Percentiles rank a stretch among this genome's conserved stretches.
Evolutionary conservation across 768 basidiomycete species (phyloP).

Genomic region (Suillus subluteus): DNA sequence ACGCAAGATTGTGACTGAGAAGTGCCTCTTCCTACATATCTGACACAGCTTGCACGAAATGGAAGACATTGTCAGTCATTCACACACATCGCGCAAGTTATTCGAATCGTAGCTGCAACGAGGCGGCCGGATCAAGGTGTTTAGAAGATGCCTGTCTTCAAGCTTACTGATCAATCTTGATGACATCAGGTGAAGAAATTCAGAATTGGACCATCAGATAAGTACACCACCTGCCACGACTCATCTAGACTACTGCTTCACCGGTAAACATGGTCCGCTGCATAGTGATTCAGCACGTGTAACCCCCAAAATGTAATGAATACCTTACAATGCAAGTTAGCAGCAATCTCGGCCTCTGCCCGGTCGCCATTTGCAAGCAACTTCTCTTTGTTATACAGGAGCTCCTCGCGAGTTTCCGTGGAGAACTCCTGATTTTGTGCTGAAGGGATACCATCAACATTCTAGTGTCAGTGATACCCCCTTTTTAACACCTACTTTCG

Average conservation of each 20-base stretch:
- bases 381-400: slow-evolving; percentile 99
- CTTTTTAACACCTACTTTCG: slow-evolving; percentile 70
- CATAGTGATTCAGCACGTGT: slow-evolving; percentile 26
- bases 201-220: slow-evolving; percentile 16
- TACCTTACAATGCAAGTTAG: slow-evolving; percentile 80
- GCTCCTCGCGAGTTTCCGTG: slow-evolving; percentile 96
- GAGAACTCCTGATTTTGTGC: slow-evolving; percentile 98
- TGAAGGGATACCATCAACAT: slow-evolving; percentile 34
- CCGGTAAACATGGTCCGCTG: slow-evolving; percentile 89
- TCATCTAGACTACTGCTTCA: slow-evolving; percentile 38
- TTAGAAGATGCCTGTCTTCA: neutral
- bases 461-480: slow-evolving; percentile 13
- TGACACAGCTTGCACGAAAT: slow-evolving; percentile 1
- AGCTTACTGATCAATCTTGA: slow-evolving; percentile 7
- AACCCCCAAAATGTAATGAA: slow-evolving; percentile 16
- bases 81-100: neutral
- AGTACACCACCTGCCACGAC: slow-evolving; percentile 26
- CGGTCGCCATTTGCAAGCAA: slow-evolving; percentile 94
- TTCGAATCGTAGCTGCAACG: neutral
- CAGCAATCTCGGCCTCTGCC: slow-evolving; percentile 97
- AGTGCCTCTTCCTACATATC: neutral
- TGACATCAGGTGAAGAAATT: slow-evolving; percentile 6
- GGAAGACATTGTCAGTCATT: slow-evolving; percentile 8
- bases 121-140: slow-evolving; percentile 8
- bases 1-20: slow-evolving; percentile 8